Base-by-base conservation (phyloP, 352 stramenopile genomes). In the Phytophthora fragariae region DNA sequence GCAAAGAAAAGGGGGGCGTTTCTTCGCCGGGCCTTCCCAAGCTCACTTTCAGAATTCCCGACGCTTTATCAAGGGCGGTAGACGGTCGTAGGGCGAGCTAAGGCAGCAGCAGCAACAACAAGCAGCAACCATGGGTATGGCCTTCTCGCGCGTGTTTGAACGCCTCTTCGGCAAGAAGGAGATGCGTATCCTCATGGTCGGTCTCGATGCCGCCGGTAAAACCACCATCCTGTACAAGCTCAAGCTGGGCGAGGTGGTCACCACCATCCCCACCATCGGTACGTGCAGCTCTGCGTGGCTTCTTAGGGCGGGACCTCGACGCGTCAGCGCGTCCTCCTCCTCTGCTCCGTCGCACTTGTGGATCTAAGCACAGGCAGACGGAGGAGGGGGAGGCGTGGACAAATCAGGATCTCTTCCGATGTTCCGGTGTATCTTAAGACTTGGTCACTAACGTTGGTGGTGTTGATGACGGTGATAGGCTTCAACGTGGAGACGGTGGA, bases 401-500 rank as follows among this genome's bases (percentile, higher is more conserved):
- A 21, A 12, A 8, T 50, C 15, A 11, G 44, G 44, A 50, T 37
- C n/a, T 58, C 39, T 50, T 44, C 27, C 17, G 49, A 11, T 37
- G 11, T 35, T 19, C 29, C n/a, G n/a, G n/a, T 15, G 15, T 27
- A 17, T n/a, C 37, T 46, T 50, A 9, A 46, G 37, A 46, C 35
- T 44, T 1, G 9, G 35, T 5, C 27, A 77, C 49, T 62, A 27
- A 70, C 29, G 54, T 46, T 31, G n/a, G 17, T 54, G 21, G 2
- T 27, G 24, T 27, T 3, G 95, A 79, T 50, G 2, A 54, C 35
- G 63, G 17, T 52, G 0, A 3, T 61, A 97, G 82, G 90, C 33
- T 99, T 99, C 89, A 99, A 99, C 83, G 98, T 99, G 52, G 98
- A 99, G 88, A 99, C 97, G 68, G 97, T 99, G 59, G 97, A 99